Evolutionary conservation across 352 stramenopile genomes (phyloP), one percentile per base, ranked within the genome.

Genomic region (Globisporangium spinosum): DNA sequence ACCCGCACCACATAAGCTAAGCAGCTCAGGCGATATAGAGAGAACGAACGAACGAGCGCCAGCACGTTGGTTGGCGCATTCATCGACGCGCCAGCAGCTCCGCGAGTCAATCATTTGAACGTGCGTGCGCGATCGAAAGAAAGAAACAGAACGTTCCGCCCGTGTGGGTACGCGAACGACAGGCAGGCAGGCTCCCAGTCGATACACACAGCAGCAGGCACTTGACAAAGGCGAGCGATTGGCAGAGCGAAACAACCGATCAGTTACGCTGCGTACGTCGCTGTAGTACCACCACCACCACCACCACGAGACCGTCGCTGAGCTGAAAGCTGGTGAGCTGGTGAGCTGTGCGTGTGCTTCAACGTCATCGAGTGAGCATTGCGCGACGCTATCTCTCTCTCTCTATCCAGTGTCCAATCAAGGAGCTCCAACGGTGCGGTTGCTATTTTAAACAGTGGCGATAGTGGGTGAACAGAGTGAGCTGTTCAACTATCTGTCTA

Each of bases 11-110:
- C 40, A 47, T 47, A 47, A 32, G 29, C 29, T 4, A 7, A 47
- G 40, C 35, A 43, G 35, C 35, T 43, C 40, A 47, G 40, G 40
- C 54, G 54, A 59, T 59, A 59, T 59, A 59, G 54, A 59, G 54
- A 58, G 53, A 15, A 32, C 25, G 25, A 2, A 27, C 29, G 4
- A 32, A 32, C 29, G 29, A 32, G 29, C n/a, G 49, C 49, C 35
- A 38, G 10, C 34, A 10, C 35, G 35, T 43, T 43, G 49, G 10
- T 57, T 34, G 51, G 12, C 51, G 3, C 54, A 60, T 43, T 60
- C 54, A 60, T 22, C 27, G 34, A 43, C 29, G 17, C 27, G 54
- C 54, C 27, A 60, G 54, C 54, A 60, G 54, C 54, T 60, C 54
- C 54, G 17, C 54, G 32, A 22, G 15, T 49, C 27, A 22, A 6